Evolutionary conservation across 116 monocot species (phyloP).

Genomic region (Dioscorea cayenensis): DNA sequence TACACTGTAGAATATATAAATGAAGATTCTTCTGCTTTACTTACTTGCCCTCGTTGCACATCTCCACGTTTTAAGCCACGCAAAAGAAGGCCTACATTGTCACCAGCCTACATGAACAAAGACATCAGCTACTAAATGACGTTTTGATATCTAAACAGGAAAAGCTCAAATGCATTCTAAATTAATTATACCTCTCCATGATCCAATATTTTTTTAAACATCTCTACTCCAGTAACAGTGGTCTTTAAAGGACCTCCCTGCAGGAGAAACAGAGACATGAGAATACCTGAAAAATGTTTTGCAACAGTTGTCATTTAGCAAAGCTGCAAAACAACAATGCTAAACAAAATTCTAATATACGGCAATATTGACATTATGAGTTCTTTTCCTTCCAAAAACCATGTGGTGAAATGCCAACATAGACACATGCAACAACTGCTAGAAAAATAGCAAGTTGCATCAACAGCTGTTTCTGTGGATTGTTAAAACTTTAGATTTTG

Average conservation of each 20-base stretch:
- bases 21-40: not conserved
- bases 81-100: conserved; percentile 90
- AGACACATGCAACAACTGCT: not conserved
- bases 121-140: not conserved
- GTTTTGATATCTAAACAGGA: not conserved
- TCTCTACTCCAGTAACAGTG: conserved; percentile 96
- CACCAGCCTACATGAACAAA: conserved; percentile 64
- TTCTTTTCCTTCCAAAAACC: not conserved
- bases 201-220: conserved; percentile 98
- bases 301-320: not conserved
- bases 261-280: conserved; percentile 13
- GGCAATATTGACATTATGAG: not conserved
- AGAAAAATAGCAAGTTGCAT: not conserved
- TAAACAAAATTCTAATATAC: not conserved
- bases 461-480: not conserved
- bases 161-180: not conserved
- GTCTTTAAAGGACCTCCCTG: conserved; percentile 87
- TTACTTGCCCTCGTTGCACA: conserved; percentile 93
- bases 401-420: not conserved
- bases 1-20: no score
- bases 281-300: not conserved
- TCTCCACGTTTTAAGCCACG: conserved; percentile 95
- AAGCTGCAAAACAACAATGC: not conserved
- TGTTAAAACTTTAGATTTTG: not conserved
- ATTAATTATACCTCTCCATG: conserved; percentile 51